phyloP scores from a whole-genome alignment of 768 basidiomycete genomes.

The Floccularia luteovirens region DNA sequence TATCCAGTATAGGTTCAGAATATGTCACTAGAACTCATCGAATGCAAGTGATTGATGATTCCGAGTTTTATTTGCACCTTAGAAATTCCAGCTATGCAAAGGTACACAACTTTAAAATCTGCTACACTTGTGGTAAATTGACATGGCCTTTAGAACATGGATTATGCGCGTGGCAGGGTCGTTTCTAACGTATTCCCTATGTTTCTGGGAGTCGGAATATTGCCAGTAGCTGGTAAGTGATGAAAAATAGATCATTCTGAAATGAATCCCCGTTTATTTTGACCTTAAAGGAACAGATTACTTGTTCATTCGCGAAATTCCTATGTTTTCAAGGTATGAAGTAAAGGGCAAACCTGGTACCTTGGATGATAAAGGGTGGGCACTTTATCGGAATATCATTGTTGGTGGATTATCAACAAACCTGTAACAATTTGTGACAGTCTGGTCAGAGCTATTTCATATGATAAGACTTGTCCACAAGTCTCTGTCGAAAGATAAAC shows the following conservation, averaged over 20 bases:
- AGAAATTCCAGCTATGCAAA: slow-evolving; percentile 82
- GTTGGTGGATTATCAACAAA: too few relatives aligned
- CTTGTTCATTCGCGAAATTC: slow-evolving; percentile 64
- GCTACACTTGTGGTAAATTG: too few relatives aligned
- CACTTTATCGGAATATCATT: slow-evolving; percentile 10
- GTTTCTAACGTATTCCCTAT: slow-evolving; percentile 2
- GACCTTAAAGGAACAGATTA: slow-evolving; percentile 53
- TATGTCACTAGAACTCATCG: too few relatives aligned
- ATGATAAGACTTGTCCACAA: slow-evolving; percentile 58
- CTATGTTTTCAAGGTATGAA: slow-evolving; percentile 55
- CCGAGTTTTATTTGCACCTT: slow-evolving; percentile 67
- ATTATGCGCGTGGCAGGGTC: background rate
- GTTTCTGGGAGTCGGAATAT: background rate
- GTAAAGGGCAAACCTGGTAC: slow-evolving; percentile 44
- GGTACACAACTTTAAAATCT: too few relatives aligned
- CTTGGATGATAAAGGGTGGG: slow-evolving; percentile 83
- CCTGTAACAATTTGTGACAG: background rate
- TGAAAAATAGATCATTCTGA: too few relatives aligned
- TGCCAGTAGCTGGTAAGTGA: slow-evolving; percentile 44
- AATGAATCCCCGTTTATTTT: slow-evolving; percentile 21
- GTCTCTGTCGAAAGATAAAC: slow-evolving; percentile 26
- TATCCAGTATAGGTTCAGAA: background rate
- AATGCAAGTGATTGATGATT: slow-evolving; percentile 69
- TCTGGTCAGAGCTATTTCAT: slow-evolving; percentile 46
- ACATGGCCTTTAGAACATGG: slow-evolving; percentile 2